A percentile compares a stretch with the other conserved stretches of the same genome.
phyloP scores from a whole-genome alignment of 1,284 basidiomycete genomes.

The Agroathelia rolfsii region DNA sequence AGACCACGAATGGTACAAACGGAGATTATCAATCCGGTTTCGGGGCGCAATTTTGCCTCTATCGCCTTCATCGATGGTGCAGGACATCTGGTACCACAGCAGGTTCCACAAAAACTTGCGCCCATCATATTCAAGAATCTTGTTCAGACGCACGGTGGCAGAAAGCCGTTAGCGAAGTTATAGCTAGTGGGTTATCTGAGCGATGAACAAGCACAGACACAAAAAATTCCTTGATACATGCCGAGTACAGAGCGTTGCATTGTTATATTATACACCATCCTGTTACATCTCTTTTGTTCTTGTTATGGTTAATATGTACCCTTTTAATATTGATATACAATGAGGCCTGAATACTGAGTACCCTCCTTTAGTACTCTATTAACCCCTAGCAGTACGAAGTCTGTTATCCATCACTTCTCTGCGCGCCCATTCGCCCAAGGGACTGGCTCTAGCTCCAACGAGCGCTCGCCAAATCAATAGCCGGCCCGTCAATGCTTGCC shows the following conservation, averaged over 20 bases:
- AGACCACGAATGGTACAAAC: slow-evolving; percentile 35
- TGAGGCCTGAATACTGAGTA: not conserved
- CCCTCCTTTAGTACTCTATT: not conserved
- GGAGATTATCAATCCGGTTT: slow-evolving; percentile 31
- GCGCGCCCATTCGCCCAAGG: slow-evolving; percentile 40
- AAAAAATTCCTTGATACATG: not conserved
- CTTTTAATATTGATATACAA: not conserved
- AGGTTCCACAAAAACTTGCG: slow-evolving; percentile 14
- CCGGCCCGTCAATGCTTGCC: slow-evolving; percentile 43
- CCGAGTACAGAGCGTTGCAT: not conserved
- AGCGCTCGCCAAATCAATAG: slow-evolving; percentile 46
- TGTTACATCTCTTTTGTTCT: too few relatives aligned
- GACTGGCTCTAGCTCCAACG: slow-evolving; percentile 23
- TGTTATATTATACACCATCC: not conserved
- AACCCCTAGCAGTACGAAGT: too few relatives aligned
- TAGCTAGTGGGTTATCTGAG: not conserved
- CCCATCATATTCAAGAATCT: slow-evolving; percentile 10
- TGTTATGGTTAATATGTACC: slow-evolving; percentile 1
- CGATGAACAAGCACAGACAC: slow-evolving; percentile 1
- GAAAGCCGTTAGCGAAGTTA: not conserved
- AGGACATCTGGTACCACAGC: slow-evolving; percentile 31
- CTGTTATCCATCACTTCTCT: slow-evolving; percentile 14
- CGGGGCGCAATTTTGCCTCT: slow-evolving; percentile 32
- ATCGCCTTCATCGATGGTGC: slow-evolving; percentile 27
- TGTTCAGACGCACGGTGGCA: not conserved